Percentiles rank a stretch among this genome's conserved stretches.
phyloP scores from a whole-genome alignment of 257 asterid species.

The Anisodus acutangulus region DNA sequence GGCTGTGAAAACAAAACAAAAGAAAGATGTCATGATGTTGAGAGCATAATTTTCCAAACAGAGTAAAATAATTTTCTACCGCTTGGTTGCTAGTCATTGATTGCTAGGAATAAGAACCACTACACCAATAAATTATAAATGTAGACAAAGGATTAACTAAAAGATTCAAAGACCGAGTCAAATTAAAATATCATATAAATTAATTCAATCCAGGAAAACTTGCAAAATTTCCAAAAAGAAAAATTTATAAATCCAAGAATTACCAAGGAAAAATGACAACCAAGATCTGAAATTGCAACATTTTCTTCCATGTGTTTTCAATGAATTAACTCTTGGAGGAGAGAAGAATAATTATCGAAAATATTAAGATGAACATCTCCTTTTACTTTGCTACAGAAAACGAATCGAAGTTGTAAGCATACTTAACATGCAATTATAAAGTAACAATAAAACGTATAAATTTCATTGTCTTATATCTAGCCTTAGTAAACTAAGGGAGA shows the following conservation, averaged over 20 bases:
- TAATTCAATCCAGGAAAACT: background rate
- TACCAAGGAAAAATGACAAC: background rate
- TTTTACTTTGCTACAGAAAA: background rate
- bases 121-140: constrained; percentile 3
- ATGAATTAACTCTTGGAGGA: background rate
- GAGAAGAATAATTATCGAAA: background rate
- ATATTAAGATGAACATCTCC: constrained; percentile 17
- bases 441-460: background rate
- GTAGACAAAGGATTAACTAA: background rate
- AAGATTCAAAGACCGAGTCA: background rate
- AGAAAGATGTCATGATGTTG: background rate
- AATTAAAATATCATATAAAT: constrained; percentile 16
- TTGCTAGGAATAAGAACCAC: constrained; percentile 1
- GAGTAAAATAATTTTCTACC: background rate
- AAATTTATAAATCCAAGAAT: background rate
- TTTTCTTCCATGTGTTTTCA: background rate
- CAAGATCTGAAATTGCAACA: background rate
- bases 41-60: background rate
- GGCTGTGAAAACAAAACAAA: background rate
- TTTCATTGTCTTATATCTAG: constrained; percentile 5
- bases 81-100: background rate
- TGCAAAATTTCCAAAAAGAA: background rate
- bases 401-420: background rate
- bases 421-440: background rate
- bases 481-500: background rate